A percentile compares a stretch with the other conserved stretches of the same genome.
phyloP scores from a whole-genome alignment of 768 basidiomycete species.

The Rhodotorula paludigena region DNA sequence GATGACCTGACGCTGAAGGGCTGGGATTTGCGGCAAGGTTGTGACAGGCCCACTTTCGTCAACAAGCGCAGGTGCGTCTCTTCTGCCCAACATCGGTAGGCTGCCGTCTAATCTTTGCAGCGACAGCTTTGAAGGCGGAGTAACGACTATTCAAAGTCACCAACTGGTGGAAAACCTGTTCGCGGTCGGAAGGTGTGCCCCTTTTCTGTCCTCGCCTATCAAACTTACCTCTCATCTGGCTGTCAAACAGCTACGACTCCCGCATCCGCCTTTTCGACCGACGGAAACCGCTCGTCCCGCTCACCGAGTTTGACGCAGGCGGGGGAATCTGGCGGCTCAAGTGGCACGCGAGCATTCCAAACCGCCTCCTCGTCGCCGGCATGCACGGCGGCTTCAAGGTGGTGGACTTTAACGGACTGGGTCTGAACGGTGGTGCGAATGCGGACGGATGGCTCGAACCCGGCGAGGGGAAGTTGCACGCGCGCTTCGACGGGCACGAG shows the following conservation, averaged over 20 bases:
- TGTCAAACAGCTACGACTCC: constrained; percentile 66
- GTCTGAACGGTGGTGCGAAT: constrained; percentile 8
- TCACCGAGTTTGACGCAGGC: constrained; percentile 64
- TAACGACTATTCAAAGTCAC: constrained; percentile 83
- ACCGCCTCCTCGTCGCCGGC: constrained; percentile 82
- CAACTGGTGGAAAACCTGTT: constrained; percentile 72
- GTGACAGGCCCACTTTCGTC: constrained; percentile 58
- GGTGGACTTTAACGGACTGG: constrained; percentile 53
- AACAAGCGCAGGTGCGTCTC: constrained; percentile 60
- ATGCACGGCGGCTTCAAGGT: constrained; percentile 98
- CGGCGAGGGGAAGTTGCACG: constrained; percentile 49
- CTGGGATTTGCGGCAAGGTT: constrained; percentile 77
- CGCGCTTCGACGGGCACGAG: constrained; percentile 67
- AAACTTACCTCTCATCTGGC: not conserved
- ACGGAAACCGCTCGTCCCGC: constrained; percentile 59
- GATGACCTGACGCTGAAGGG: constrained; percentile 84
- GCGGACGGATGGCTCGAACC: constrained; percentile 24
- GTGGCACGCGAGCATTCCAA: constrained; percentile 71
- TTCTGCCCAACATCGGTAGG: not conserved
- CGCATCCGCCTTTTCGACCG: constrained; percentile 75
- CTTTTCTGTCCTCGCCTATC: not conserved
- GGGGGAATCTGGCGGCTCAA: constrained; percentile 95
- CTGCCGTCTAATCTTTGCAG: not conserved
- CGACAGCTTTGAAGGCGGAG: constrained; percentile 78
- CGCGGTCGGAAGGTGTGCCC: constrained; percentile 78